These are phyloP conservation scores for Vicia faba DNA, from an alignment of 306 rosid species.

Conservation along the genomic window DNA sequence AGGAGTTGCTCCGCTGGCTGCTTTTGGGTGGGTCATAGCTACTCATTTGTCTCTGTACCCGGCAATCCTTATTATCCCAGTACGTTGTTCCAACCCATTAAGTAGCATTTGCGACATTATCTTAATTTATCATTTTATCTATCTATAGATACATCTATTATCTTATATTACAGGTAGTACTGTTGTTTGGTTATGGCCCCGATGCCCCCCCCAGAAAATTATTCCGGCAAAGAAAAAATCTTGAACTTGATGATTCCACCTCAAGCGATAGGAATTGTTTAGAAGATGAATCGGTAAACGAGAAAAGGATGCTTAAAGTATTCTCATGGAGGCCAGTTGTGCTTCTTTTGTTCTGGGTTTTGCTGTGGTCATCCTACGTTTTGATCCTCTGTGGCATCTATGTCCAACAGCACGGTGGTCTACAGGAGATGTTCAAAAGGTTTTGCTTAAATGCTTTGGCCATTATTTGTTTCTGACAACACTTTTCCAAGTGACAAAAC, in stretches of 20 bases:
- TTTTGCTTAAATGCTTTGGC: conserved; percentile 36
- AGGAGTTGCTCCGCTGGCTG: conserved; percentile 82
- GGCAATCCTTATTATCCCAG: conserved; percentile 76
- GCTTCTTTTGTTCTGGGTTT: conserved; percentile 60
- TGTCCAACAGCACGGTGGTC: conserved; percentile 75
- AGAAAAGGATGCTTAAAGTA: conserved; percentile 35
- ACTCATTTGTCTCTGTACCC: conserved; percentile 93
- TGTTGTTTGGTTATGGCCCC: conserved; percentile 81
- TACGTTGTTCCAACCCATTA: conserved; percentile 47
- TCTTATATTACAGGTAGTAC: conserved; percentile 56
- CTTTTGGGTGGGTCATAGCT: conserved; percentile 98
- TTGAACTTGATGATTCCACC: conserved; percentile 45
- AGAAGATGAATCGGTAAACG: conserved; percentile 47
- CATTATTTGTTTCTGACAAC: background rate
- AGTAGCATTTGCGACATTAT: conserved; percentile 29
- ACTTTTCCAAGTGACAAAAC: conserved; percentile 11
- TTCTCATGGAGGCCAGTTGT: conserved; percentile 70
- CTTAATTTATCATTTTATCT: conserved; percentile 33
- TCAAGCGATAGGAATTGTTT: conserved; percentile 45
- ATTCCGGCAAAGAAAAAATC: conserved; percentile 45
- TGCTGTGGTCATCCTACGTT: conserved; percentile 74
- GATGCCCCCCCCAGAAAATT: conserved; percentile 89
- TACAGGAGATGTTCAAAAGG: conserved; percentile 88
- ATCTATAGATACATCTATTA: conserved; percentile 21
- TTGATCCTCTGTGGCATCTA: conserved; percentile 67